Base-by-base conservation (phyloP, 345 rosid species). In the Murraya koenigii region DNA sequence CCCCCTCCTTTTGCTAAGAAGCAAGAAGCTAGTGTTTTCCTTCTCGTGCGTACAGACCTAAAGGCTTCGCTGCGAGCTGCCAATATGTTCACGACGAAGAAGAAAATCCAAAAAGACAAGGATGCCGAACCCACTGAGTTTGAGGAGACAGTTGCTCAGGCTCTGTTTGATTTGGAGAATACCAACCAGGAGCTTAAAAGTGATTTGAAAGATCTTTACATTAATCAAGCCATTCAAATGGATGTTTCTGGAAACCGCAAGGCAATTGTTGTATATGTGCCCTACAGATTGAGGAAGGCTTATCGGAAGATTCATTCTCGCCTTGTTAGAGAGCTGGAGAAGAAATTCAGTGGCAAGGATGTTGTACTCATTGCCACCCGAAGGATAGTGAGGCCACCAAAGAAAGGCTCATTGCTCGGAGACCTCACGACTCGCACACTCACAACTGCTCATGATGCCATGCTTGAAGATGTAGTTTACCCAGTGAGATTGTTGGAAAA, bases 311-410 rank as follows among this genome's bases (percentile, higher is more conserved):
- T 92, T 79, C 98, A 94, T 82, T 72, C 87, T 1, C 91, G 98
- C 61, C 94, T 92, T 64, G 97, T 91, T 32, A 88, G 98, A 74
- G 98, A 94, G 89, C 82, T 94, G 67, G 98, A 94, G 92, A 94
- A 94, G 78, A 94, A 94, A 69, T 94, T 94, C 92, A 91, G 97
- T 84, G 98, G 98, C 14, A 94, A 91, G 90, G 97, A 92, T 86
- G 96, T 94, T 66, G 80, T 92, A 10, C 35, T 94, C 66, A 75
- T 94, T 84, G 86, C 94, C 80, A 89, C 94, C 77, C 75, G 98
- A 33, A 94, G 97, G 86, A 94, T 94, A 30, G 25, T 88, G 79
- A 85, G 94, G 72, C 98, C 97, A 32, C 98, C 98, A 5, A 94
- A 94, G 94, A 94, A 91, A 75, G 98, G 97, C 55, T 92, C 98